Percentiles rank a stretch among this genome's conserved stretches.
phyloP scores from a whole-genome alignment of 2,329 filamentous ascomycete genomes.

The Daldinia sp. region DNA sequence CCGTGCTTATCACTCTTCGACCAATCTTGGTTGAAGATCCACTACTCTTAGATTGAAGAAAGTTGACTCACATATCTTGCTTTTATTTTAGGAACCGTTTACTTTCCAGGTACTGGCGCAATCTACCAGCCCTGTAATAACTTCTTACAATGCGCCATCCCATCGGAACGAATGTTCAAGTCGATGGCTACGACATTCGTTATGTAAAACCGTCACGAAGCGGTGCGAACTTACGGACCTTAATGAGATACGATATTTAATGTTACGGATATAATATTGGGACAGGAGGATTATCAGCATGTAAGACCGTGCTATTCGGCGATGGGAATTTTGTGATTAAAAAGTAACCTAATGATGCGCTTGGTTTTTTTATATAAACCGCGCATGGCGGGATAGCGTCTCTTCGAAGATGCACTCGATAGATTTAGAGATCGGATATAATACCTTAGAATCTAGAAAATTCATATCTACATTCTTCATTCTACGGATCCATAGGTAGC shows the following conservation, averaged over 20 bases:
- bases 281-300: not conserved
- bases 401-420: conserved; percentile 18
- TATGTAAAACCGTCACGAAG: conserved; percentile 21
- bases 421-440: conserved; percentile 25
- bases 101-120: conserved; percentile 35
- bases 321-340: not conserved
- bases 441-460: conserved; percentile 18
- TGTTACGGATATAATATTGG: conserved; percentile 2
- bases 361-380: conserved; percentile 13
- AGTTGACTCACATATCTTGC: conserved; percentile 35
- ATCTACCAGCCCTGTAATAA: conserved; percentile 32
- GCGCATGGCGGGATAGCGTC: not conserved
- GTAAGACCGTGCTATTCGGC: conserved; percentile 14
- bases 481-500: not conserved
- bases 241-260: conserved; percentile 7
- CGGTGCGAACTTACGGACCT: conserved; percentile 7
- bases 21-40: conserved; percentile 18
- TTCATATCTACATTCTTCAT: not conserved
- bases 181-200: conserved; percentile 34
- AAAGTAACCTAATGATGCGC: not conserved
- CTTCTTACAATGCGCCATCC: conserved; percentile 32
- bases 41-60: conserved; percentile 16
- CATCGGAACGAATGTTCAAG: conserved; percentile 17
- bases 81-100: conserved; percentile 35
- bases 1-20: conserved; percentile 11